These are phyloP conservation scores for Pichia insulana DNA, from an alignment of 805 yeast species.

Conservation along the genomic window DNA sequence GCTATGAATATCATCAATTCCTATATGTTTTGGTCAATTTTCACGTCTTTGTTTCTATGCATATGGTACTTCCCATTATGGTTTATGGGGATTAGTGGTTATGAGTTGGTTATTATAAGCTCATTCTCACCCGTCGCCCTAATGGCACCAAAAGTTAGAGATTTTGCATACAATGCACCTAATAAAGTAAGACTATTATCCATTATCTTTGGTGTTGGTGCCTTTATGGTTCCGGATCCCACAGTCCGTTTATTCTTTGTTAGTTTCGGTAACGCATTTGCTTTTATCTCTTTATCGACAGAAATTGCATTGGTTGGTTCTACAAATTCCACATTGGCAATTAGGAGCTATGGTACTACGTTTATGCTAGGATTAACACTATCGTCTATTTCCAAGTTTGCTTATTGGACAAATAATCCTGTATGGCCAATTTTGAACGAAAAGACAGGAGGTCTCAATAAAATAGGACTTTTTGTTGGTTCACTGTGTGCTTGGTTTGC, in stretches of 20 bases:
- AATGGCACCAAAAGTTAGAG: conserved; percentile 26
- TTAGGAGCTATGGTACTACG: conserved; percentile 41
- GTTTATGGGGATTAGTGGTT: conserved; percentile 97
- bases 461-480: conserved; percentile 58
- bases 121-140: conserved; percentile 43
- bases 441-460: conserved; percentile 80
- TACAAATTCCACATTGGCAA: conserved; percentile 17
- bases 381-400: conserved; percentile 68
- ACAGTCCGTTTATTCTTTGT: conserved; percentile 56
- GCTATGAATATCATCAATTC: conserved; percentile 49
- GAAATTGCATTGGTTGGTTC: conserved; percentile 39
- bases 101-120: conserved; percentile 62
- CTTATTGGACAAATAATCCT: conserved; percentile 81
- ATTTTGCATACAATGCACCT: conserved; percentile 36
- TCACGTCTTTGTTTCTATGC: conserved; percentile 73
- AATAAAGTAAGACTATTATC: conserved; percentile 46
- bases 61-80: conserved; percentile 97
- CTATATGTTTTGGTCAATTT: conserved; percentile 75
- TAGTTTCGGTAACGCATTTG: conserved; percentile 60
- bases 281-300: conserved; percentile 47
- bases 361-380: conserved; percentile 64
- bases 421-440: conserved; percentile 91
- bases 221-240: conserved; percentile 63
- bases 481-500: conserved; percentile 56
- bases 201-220: conserved; percentile 62